phyloP scores from a whole-genome alignment of 2,329 filamentous ascomycete species.

The Claviceps digitariae region DNA sequence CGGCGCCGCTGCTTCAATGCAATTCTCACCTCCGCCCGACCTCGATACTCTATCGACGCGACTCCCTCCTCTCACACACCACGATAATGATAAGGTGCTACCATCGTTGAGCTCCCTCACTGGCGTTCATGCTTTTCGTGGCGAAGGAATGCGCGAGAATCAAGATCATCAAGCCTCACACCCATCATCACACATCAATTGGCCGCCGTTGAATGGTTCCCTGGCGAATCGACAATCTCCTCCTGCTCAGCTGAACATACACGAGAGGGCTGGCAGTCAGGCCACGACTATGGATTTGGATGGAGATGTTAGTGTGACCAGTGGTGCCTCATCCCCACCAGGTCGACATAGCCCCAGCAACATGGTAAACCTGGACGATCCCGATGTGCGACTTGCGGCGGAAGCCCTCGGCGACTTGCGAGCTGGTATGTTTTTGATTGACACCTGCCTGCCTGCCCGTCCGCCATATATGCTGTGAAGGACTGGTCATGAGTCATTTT shows the following conservation, averaged over 20 bases:
- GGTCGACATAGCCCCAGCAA: conserved; percentile 29
- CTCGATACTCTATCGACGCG: conserved; percentile 16
- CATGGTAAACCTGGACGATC: conserved; percentile 46
- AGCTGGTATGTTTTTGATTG: conserved; percentile 35
- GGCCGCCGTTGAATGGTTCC: conserved; percentile 34
- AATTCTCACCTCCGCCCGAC: conserved; percentile 10
- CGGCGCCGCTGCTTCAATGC: conserved; percentile 11
- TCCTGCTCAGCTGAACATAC: conserved; percentile 10
- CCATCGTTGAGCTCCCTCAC: conserved; percentile 24
- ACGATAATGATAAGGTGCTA: conserved; percentile 18
- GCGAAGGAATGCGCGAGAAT: conserved; percentile 11
- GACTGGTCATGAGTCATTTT: not conserved
- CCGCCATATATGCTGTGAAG: not conserved
- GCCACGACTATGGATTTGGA: conserved; percentile 34
- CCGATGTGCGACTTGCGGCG: conserved; percentile 56
- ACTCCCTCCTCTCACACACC: conserved; percentile 12
- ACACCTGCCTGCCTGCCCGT: no score
- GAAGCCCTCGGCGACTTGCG: conserved; percentile 63
- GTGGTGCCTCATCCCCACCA: conserved; percentile 30
- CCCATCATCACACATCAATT: conserved; percentile 22
- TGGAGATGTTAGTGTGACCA: conserved; percentile 22
- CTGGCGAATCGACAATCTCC: conserved; percentile 26
- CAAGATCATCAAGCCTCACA: conserved; percentile 9
- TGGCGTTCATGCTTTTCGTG: conserved; percentile 13
- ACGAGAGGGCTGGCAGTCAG: conserved; percentile 28